phyloP scores from a whole-genome alignment of 2,329 filamentous ascomycete genomes.

The Xylariaceae sp. region DNA sequence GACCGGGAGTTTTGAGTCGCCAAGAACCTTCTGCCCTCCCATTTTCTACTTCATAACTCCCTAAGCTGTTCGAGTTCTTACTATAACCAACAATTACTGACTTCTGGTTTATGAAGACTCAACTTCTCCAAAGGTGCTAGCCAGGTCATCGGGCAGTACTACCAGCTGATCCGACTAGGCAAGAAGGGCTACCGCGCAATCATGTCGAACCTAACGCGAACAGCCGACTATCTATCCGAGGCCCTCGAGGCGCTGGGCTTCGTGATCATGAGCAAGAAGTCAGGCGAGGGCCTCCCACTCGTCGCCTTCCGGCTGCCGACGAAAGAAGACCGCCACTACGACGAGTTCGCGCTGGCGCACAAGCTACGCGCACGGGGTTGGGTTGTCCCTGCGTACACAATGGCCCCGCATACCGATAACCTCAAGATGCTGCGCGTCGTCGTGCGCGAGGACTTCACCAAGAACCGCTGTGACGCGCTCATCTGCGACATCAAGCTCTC shows the following conservation, averaged over 20 bases:
- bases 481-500: conserved; percentile 81
- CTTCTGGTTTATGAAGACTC: conserved; percentile 49
- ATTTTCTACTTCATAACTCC: no score
- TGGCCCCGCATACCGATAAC: conserved; percentile 84
- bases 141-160: conserved; percentile 96
- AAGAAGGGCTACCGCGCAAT: conserved; percentile 91
- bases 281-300: conserved; percentile 81
- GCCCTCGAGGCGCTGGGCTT: conserved; percentile 79
- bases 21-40: no score
- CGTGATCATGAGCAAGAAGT: conserved; percentile 82
- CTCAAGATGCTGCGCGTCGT: conserved; percentile 94
- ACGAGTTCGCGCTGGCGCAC: conserved; percentile 82
- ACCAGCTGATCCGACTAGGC: conserved; percentile 92
- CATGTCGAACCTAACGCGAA: conserved; percentile 92
- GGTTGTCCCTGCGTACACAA: conserved; percentile 96
- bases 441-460: conserved; percentile 89
- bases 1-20: no score
- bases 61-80: no score
- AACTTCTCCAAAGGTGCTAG: conserved; percentile 97
- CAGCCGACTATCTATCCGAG: conserved; percentile 82
- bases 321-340: conserved; percentile 66
- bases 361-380: conserved; percentile 85
- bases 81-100: no score
- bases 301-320: conserved; percentile 80
- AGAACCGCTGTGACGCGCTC: conserved; percentile 79